Evolutionary conservation across 176 grass and related monocot genomes (phyloP), one percentile per base, ranked within the genome.

Genomic region (Carex cristatella): DNA sequence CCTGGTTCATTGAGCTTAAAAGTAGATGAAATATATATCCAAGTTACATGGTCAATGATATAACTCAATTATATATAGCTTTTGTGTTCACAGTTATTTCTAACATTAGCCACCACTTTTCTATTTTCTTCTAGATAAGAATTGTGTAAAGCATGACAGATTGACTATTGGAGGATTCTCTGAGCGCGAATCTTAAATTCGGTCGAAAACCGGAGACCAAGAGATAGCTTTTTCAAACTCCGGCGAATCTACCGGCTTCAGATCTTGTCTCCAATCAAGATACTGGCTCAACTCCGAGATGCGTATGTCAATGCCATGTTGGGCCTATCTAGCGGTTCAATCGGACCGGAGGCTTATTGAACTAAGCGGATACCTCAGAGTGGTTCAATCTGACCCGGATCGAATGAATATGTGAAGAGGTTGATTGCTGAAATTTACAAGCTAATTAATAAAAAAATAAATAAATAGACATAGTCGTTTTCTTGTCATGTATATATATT

Each of bases 361-460:
- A 53, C 83, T 37, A 91, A 90, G 91, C 80, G 88, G 19, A 88
- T 93, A 83, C 91, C 94, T 65, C 83, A 77, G 38, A 83, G 73
- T 12, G 31, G 61, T 12, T 64, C 89, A 69, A 49, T n/a, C 16
- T n/a, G 84, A 76, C 74, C 61, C 83, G 68, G 81, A 56, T 55
- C 84, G 14, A 85, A 68, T 0, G 91, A 93, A 70, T 83, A 88
- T 16, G 91, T 87, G 4, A 88, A 89, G 87, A 91, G 65, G 35
- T 87, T 97, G 81, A 83, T 93, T 61, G 49, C 83, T 11, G 94
- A 97, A 86, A 97, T 97, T 81, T 97, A 93, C 91, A 97, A 74
- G 58, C 91, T 89, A 7, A 86, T 91, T 79, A 64, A 28, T 11
- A 53, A 5, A 13, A 31, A 7, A 58, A 48, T 23, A 23, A 23